Base-by-base conservation (phyloP, 495 filamentous ascomycete genomes). In the Penicillium argentinense region DNA sequence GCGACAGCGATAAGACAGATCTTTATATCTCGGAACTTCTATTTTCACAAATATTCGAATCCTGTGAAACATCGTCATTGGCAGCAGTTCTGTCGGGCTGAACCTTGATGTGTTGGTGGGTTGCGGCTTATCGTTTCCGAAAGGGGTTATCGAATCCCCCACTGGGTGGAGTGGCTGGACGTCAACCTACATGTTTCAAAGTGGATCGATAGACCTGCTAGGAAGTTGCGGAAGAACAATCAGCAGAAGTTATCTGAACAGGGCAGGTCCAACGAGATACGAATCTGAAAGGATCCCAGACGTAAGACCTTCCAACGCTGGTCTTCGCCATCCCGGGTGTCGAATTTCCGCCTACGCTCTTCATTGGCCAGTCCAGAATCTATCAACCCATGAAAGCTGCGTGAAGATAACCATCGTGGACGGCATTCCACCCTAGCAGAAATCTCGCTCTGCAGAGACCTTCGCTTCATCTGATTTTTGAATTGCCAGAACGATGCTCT, bases 71-170 rank as follows among this genome's bases (percentile, higher is more conserved):
- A 9, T 21, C 3, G 21, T 36, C 7, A 36, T 21, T 9, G 17
- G 16, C 8, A 21, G 12, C 14, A 3, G 18, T 41, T 5, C 16
- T 23, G 21, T n/a, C 25, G 33, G 39, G 33, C 55, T 50, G 47
- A 54, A 45, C 29, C 33, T 47, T 34, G 27, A 30, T 46, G 27
- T 40, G 24, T 24, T 42, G 19, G 36, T 21, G 25, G 38, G 24
- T 32, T 23, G 30, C 53, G 54, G 68, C 53, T 54, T 66, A 62
- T 57, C 32, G 54, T 67, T 73, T 60, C 69, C 69, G 49, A 56
- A 67, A 64, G 33, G 23, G 59, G 67, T 57, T 68, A 73, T 67
- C 40, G 22, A 52, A 56, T 73, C 69, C 69, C 63, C 33, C 33
- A 9, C 60, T 27, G 24, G 24, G 49, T 12, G 19, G 34, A 19